Conservation (phyloP, 139 green algal genomes). For the Chlorella vulgaris region DNA sequence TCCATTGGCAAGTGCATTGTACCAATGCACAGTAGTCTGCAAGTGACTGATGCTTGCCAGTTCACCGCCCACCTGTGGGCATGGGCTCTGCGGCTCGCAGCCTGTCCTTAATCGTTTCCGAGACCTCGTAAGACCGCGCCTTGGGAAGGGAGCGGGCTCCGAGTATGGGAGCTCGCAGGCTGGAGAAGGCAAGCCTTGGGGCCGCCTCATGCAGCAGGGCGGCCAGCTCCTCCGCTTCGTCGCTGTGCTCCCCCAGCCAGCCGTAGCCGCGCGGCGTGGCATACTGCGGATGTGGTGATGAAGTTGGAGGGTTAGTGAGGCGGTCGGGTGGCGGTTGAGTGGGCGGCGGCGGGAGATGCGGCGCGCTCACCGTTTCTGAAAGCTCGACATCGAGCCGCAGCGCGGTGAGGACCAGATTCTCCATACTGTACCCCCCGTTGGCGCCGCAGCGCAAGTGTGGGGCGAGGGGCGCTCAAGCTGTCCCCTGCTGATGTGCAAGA, state of each 20-base stretch:
- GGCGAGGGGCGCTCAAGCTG: too few relatives aligned
- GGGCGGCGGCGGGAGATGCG: background rate
- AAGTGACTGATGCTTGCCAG: background rate
- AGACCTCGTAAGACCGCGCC: conserved; percentile 26
- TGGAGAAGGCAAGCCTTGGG: conserved; percentile 48
- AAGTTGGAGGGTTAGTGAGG: background rate
- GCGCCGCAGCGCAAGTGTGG: background rate
- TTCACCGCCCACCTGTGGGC: conserved; percentile 31
- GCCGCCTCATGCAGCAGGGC: conserved; percentile 65
- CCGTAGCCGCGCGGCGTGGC: background rate
- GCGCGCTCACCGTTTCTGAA: background rate
- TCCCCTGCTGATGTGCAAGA: too few relatives aligned
- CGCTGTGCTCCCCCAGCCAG: conserved; percentile 27
- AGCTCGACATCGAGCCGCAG: background rate
- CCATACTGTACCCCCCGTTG: background rate
- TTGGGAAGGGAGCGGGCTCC: background rate
- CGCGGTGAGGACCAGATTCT: background rate
- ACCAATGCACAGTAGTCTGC: too few relatives aligned
- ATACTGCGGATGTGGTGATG: background rate
- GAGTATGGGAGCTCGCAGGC: background rate
- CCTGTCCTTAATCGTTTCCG: conserved; percentile 23
- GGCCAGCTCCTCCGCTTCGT: conserved; percentile 73
- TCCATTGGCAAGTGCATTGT: too few relatives aligned
- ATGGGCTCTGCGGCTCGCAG: conserved; percentile 46
- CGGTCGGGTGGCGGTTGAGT: background rate